Percentiles rank a stretch among this genome's conserved stretches.
Conservation (phyloP, 75 land plant species). For the Isoetes taiwanensis region DNA sequence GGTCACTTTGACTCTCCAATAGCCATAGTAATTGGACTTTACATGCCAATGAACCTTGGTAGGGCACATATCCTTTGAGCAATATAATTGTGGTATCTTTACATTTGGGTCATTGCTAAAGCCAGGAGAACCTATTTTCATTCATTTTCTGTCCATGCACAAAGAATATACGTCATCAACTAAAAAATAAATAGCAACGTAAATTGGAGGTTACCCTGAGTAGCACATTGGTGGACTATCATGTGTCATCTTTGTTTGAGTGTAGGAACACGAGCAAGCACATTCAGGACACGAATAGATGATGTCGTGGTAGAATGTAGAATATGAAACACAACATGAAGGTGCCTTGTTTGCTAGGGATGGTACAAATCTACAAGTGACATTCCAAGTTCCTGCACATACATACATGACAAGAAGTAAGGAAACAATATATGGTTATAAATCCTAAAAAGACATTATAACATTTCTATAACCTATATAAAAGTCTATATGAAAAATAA, state of each 20-base stretch:
- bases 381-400: constrained; percentile 6
- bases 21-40: constrained; percentile 51
- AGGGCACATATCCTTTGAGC: constrained; percentile 66
- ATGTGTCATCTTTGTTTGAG: not conserved
- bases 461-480: too few species aligned
- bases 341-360: not conserved
- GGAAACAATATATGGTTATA: too few species aligned
- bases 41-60: constrained; percentile 59
- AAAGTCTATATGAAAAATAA: not conserved
- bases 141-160: too few species aligned
- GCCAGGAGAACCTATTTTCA: too few species aligned
- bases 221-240: not conserved
- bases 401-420: too few species aligned
- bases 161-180: too few species aligned
- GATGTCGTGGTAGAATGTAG: not conserved
- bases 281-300: not conserved
- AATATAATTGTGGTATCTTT: constrained; percentile 26
- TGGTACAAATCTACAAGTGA: not conserved
- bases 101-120: too few species aligned
- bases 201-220: not conserved
- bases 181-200: too few species aligned
- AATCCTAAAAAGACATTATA: too few species aligned
- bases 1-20: constrained; percentile 53
- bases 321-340: constrained; percentile 6
- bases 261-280: constrained; percentile 2